Base-by-base conservation (phyloP, 2,329 filamentous ascomycete genomes). In the Pyrenophora graminea region DNA sequence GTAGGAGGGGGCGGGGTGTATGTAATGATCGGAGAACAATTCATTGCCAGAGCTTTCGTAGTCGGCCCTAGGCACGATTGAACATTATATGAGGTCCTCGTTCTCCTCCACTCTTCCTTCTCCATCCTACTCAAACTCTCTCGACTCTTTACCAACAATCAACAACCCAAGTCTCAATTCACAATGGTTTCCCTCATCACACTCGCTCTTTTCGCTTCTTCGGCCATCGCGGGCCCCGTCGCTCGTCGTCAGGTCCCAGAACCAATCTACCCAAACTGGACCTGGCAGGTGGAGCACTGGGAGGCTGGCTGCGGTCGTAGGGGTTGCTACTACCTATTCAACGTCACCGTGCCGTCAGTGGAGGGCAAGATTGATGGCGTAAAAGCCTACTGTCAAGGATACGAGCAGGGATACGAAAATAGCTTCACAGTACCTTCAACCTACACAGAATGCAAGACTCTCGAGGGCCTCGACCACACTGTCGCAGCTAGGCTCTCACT, bases 281-380 rank as follows among this genome's bases (percentile, higher is more conserved):
- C 27, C 21, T 64, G 62, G 60, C 58, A 62, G 10, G 55, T 64
- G 2, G 36, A 43, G 17, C 38, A 41, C 33, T 66, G 58, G 61
- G 39, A 55, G 9, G 59, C 58, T 2, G 62, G 63, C 18, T 63
- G 62, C 54, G 25, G 31, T 1, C 59, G 54, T 19, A 8, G 12
- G n/a, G 61, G 61, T 7, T 65, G 62, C 51, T 59, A 49, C 51
- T 64, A 63, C 54, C 32, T 53, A 48, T 65, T 65, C 59, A 64
- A 66, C 45, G 36, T 66, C 9, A 61, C 59, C 1, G 49, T 62
- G 2, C 63, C 62, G 1, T 48, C 45, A 2, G 45, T 61, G 8
- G 36, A 45, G 5, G 42, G 40, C 12, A 34, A 55, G 15, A 59
- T 61, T 15, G 37, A 19, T 1, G 55, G 53, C 21, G 60, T 58